Evolutionary conservation across 129 eudicot species (phyloP).

Genomic region (Chrysanthemum seticuspe): DNA sequence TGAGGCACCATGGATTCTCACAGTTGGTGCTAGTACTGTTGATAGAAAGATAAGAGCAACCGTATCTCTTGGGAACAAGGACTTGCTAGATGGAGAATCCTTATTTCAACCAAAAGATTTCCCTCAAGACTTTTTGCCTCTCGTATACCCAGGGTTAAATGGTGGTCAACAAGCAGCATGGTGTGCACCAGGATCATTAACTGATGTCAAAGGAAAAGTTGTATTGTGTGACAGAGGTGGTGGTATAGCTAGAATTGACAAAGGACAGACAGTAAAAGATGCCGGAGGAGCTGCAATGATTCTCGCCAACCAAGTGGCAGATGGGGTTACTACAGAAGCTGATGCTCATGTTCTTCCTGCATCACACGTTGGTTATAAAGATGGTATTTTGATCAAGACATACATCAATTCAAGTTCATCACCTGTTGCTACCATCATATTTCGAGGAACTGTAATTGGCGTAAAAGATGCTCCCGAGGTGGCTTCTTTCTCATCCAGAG

Average conservation of each 20-base stretch:
- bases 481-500: no score
- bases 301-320: constrained; percentile 9
- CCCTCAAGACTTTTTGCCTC: no score
- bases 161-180: no score
- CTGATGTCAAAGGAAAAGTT: no score
- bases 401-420: constrained; percentile 32
- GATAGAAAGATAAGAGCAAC: constrained; percentile 36
- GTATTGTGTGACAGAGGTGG: constrained; percentile 5
- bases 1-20: constrained; percentile 57
- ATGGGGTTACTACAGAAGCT: constrained; percentile 14
- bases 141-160: no score
- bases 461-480: no score
- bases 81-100: constrained; percentile 30
- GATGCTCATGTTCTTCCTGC: constrained; percentile 36
- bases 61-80: constrained; percentile 29
- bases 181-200: no score
- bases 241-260: constrained; percentile 8
- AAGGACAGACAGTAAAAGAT: constrained; percentile 30
- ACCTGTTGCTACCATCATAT: constrained; percentile 23
- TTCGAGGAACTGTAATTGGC: constrained; percentile 33
- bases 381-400: constrained; percentile 20
- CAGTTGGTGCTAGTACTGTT: constrained; percentile 50
- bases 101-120: constrained; percentile 1
- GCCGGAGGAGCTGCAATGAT: constrained; percentile 39
- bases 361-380: constrained; percentile 23